Base-by-base conservation (phyloP, 768 basidiomycete genomes). In the Lactarius pseudohatsudake region DNA sequence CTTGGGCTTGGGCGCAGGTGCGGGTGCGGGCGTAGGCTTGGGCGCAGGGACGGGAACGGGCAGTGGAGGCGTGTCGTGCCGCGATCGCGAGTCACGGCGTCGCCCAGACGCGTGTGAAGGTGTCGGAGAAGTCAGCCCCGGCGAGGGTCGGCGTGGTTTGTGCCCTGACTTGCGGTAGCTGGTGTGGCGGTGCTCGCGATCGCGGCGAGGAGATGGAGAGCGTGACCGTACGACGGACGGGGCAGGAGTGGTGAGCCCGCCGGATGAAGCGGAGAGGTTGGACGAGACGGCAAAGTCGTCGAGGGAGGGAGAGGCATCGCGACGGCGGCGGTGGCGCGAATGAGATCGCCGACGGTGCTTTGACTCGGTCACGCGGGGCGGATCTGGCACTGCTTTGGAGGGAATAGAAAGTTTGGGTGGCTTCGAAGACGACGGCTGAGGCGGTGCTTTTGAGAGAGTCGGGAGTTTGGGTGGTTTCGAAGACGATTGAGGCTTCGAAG, bases 281-380 rank as follows among this genome's bases (percentile, higher is more conserved):
- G 70, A 69, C 1, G 68, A 69, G 38, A 71, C 36, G 11, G 65
- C 68, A 56, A 71, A 47, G 56, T 71, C 64, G 4, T 71, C 70
- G 26, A 61, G 36, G 6, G 60, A 28, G 22, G 61, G 57, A 4
- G 38, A 40, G 3, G 65, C 1, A 41, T 66, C 56, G 45, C 43
- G 64, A 1, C 57, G 66, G 18, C n/a, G 58, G 11, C 58, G 66
- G 2, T 56, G 53, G 9, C 62, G 62, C 11, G 66, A 67, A 30
- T 40, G 6, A 3, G 66, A 64, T 18, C 50, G 41, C 22, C 28
- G 40, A 28, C 32, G 66, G 1, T 56, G 62, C 43, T 66, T 66
- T n/a, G 57, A 11, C 22, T 54, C 57, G 5, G 61, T 32, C 18
- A 62, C 2, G 5, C 65, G 65, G 0, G 61, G 65, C 3, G 65